Evolutionary conservation across 495 filamentous ascomycete species (phyloP).

Genomic region (Immersiella caudata): DNA sequence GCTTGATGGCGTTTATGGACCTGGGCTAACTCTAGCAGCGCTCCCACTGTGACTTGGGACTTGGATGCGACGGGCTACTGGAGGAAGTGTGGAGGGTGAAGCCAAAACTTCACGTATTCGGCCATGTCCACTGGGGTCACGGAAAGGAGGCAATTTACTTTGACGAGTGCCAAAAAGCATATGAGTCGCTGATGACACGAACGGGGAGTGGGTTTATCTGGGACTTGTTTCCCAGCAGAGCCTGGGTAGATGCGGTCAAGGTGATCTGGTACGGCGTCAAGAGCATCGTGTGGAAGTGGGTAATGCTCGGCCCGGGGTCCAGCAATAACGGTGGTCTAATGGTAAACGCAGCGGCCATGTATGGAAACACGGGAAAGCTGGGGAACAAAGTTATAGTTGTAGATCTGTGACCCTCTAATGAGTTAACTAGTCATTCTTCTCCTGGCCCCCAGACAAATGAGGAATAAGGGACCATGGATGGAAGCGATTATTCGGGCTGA

Average conservation of each 20-base stretch:
- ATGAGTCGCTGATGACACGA: conserved; percentile 64
- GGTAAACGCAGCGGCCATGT: conserved; percentile 79
- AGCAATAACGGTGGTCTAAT: conserved; percentile 61
- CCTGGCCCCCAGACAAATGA: too few species aligned
- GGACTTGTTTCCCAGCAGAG: conserved; percentile 50
- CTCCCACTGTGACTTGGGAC: conserved; percentile 74
- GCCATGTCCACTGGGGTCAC: conserved; percentile 78
- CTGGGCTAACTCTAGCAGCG: conserved; percentile 39
- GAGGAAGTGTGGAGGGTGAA: conserved; percentile 77
- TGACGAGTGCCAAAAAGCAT: conserved; percentile 73
- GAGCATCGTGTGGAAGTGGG: conserved; percentile 75
- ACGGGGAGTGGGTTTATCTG: conserved; percentile 51
- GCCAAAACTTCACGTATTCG: conserved; percentile 83
- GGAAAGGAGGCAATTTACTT: conserved; percentile 71
- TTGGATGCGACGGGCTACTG: conserved; percentile 77
- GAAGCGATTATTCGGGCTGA: too few species aligned
- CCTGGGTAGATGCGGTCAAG: conserved; percentile 64
- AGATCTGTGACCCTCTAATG: conserved; percentile 27
- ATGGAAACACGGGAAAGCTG: conserved; percentile 65
- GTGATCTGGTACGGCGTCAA: conserved; percentile 64
- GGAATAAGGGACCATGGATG: too few species aligned
- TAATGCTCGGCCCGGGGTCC: conserved; percentile 59
- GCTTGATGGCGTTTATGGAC: background rate
- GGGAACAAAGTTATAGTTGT: conserved; percentile 52
- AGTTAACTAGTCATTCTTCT: too few species aligned